Percentiles rank a stretch among this genome's conserved stretches.
These are phyloP conservation scores for Ogataea henricii DNA, from an alignment of 805 yeast species.

Conservation along the genomic window DNA sequence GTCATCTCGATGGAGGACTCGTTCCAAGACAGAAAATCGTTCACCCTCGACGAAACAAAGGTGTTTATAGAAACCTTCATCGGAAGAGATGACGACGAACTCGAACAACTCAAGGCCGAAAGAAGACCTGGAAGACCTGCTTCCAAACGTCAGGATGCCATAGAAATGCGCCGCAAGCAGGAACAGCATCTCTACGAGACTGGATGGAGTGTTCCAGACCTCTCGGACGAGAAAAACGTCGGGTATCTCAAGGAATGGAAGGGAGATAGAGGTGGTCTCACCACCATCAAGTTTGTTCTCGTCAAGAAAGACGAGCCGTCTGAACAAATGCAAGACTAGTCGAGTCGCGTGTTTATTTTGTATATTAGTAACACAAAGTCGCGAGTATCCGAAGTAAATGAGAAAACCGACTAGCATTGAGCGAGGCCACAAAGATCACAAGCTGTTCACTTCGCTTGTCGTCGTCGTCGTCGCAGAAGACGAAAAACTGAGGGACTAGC, in stretches of 20 bases:
- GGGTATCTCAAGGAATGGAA: conserved; percentile 70
- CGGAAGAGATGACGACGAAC: conserved; percentile 72
- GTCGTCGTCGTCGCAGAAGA: background rate
- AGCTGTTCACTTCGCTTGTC: background rate
- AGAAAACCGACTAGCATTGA: too few relatives aligned
- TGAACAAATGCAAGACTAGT: background rate
- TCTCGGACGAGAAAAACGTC: conserved; percentile 62
- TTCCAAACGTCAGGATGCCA: conserved; percentile 62
- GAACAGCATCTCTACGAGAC: conserved; percentile 64
- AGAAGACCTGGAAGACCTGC: conserved; percentile 92
- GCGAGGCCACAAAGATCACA: background rate
- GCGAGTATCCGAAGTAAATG: too few relatives aligned
- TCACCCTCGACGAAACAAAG: conserved; percentile 59
- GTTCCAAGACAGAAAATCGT: conserved; percentile 41
- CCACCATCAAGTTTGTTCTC: conserved; percentile 54
- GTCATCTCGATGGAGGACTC: conserved; percentile 44
- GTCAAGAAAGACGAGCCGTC: conserved; percentile 30
- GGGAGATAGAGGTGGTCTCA: conserved; percentile 77
- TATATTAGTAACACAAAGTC: background rate
- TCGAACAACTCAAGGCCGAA: conserved; percentile 56
- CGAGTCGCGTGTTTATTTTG: background rate
- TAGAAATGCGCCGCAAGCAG: conserved; percentile 61
- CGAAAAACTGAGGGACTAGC: too few relatives aligned
- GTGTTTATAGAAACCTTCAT: conserved; percentile 62
- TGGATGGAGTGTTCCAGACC: conserved; percentile 75